Base-by-base conservation (phyloP, 805 yeast species). In the Kurtzmaniella fragi region DNA sequence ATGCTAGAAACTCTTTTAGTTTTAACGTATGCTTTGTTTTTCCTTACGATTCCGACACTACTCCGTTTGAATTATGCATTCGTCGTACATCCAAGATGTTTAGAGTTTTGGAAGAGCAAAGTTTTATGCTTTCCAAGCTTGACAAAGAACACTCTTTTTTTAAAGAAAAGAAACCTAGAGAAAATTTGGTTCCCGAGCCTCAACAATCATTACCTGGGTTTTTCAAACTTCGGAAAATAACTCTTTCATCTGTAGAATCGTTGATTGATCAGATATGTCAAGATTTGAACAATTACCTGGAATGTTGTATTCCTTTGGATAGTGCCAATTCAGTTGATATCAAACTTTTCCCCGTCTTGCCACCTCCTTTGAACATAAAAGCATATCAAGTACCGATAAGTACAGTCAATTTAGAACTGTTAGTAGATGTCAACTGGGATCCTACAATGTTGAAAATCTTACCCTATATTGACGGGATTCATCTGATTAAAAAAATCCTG, bases 1-100 rank as follows among this genome's bases (percentile, higher is more conserved):
- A 93, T 58, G 85, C 91, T 2, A 76, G 99, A 52, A 95, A 93
- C 61, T 83, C 91, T 14, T 93, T 91, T 69, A 86, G 80, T 49
- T 93, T 93, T 73, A 91, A 93, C 55, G 82, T 93, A 52, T 89
- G 95, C 37, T 89, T 91, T 64, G 95, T 95, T 0, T 90, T 95
- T 60, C 83, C 82, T 8, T 84, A 84, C 52, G 81, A 80, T 38
- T 77, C 85, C 40, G 95, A 88, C 48, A 77, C 91, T 0, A 76
- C 86, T 1, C 89, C 95, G 0, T 93, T 86, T 59, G 96, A 91
- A 51, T 79, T 88, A 10, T 85, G 91, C 4, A 82, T 93, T 27
- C 74, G 80, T 37, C 73, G 97, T 37, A 70, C 93, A 41, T 96
- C 96, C 1, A 79, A 78, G 43, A 85, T 90, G 95, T 86, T 93